A percentile compares a stretch with the other conserved stretches of the same genome.
Conservation (phyloP, 352 stramenopile species). For the Pythium coloratum region DNA sequence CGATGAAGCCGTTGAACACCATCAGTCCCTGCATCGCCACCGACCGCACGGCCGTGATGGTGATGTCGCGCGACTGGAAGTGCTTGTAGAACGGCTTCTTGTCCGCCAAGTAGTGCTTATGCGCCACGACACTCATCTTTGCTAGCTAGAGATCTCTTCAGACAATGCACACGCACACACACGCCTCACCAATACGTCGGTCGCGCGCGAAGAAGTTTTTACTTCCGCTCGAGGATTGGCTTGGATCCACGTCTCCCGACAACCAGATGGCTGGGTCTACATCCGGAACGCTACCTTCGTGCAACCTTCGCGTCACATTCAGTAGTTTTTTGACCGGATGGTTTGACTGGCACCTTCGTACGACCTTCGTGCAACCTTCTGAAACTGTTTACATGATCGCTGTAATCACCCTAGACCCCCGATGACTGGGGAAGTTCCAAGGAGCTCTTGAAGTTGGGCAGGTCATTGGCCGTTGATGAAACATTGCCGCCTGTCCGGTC, state of each 20-base stretch:
- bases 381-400: slow-evolving; percentile 25
- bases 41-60: slow-evolving; percentile 63
- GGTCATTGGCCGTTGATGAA: background rate
- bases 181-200: background rate
- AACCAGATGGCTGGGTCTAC: background rate
- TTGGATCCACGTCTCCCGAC: background rate
- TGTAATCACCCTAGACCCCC: slow-evolving; percentile 1
- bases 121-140: slow-evolving; percentile 61
- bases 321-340: background rate
- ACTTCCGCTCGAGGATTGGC: slow-evolving; percentile 2
- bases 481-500: background rate
- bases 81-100: slow-evolving; percentile 88
- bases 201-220: background rate
- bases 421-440: background rate
- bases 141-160: background rate
- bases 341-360: background rate
- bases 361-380: slow-evolving; percentile 2
- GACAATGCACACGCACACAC: slow-evolving; percentile 1
- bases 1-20: slow-evolving; percentile 78
- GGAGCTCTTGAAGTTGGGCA: slow-evolving; percentile 26
- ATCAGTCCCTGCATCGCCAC: slow-evolving; percentile 68
- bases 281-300: slow-evolving; percentile 16
- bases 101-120: slow-evolving; percentile 73
- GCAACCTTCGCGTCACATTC: slow-evolving; percentile 12
- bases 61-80: slow-evolving; percentile 69